phyloP scores from a whole-genome alignment of 176 grass and related monocot species.

The Aegilops bicornis region DNA sequence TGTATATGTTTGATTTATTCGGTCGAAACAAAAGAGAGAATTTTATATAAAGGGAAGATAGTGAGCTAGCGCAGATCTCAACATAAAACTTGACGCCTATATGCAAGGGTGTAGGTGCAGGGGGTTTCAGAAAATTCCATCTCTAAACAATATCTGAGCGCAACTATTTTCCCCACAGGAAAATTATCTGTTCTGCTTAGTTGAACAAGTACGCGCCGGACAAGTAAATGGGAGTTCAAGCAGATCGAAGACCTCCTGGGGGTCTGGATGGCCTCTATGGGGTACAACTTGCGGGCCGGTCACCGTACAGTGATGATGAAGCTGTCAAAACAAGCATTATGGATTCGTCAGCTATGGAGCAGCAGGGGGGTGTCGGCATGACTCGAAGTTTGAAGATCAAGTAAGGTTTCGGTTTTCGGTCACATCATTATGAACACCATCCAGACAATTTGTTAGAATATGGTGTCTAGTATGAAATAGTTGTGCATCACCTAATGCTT shows the following conservation, averaged over 20 bases:
- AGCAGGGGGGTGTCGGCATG: slow-evolving; percentile 13
- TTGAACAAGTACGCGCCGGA: too few species aligned
- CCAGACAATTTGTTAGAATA: not conserved
- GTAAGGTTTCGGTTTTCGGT: slow-evolving; percentile 26
- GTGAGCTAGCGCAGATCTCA: too few species aligned
- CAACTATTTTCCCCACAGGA: not conserved
- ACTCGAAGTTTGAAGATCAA: slow-evolving; percentile 56
- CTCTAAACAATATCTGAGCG: not conserved
- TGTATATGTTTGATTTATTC: too few species aligned
- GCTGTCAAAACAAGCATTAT: slow-evolving; percentile 20
- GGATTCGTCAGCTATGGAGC: slow-evolving; percentile 30
- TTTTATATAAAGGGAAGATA: too few species aligned
- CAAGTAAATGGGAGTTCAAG: slow-evolving; percentile 50
- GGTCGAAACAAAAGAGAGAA: too few species aligned
- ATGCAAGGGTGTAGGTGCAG: too few species aligned
- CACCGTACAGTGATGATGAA: slow-evolving; percentile 41
- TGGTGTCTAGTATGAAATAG: not conserved
- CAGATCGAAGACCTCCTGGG: slow-evolving; percentile 38
- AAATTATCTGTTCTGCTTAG: too few species aligned
- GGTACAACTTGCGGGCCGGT: slow-evolving; percentile 43
- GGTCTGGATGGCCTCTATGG: slow-evolving; percentile 56
- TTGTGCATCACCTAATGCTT: not conserved
- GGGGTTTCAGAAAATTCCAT: too few species aligned
- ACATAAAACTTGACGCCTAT: too few species aligned
- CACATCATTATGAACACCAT: not conserved